Evolutionary conservation across 768 basidiomycete genomes (phyloP), one percentile per base, ranked within the genome.

Genomic region (Ramaria rubella): DNA sequence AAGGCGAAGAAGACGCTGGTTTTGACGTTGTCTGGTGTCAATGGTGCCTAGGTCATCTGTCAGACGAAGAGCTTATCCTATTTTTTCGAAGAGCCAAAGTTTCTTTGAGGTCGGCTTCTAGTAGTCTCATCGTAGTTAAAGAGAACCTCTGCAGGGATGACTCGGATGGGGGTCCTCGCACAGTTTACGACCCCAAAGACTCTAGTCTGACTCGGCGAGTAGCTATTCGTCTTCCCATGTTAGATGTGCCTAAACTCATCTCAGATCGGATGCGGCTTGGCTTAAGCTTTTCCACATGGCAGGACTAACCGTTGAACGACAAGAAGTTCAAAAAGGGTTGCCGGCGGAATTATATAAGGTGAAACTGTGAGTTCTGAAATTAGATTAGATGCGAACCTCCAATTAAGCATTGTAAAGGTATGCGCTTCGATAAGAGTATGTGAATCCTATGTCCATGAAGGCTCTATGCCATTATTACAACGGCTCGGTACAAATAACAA

Each of bases 21-120:
- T 97, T 93, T 70, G 95, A 99, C 69, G 80, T 94, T 52, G 80
- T 95, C 57, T 94, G 91, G 94, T 91, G 90, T 64, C 95, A 99
- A 69, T 98, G 95, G 95, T 95, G 94, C 73, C 77, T 97, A 15
- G 90, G 91, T 2, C 90, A 94, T 73, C 76, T 96, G 57, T 80
- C 76, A 54, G 84, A 94, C 66, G 65, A 67, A 7, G 89, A 95
- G 67, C 79, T 97, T 23, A 77, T 91, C 26, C 68, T 72, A 2
- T 97, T 97, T 72, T 77, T 97, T 61, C 73, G 76, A 61, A 75
- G 83, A 46, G 77, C 85, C 59, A 75, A 77, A 46, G 72, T 70
- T 2, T 82, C 91, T 0, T 67, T 97, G 57, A 75, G 84, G n/a
- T 45, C 54, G 19, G 65, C 63, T 31, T 69, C 65, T 1, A 63